phyloP scores from a whole-genome alignment of 2,329 filamentous ascomycete genomes.

The Monilinia aucupariae region DNA sequence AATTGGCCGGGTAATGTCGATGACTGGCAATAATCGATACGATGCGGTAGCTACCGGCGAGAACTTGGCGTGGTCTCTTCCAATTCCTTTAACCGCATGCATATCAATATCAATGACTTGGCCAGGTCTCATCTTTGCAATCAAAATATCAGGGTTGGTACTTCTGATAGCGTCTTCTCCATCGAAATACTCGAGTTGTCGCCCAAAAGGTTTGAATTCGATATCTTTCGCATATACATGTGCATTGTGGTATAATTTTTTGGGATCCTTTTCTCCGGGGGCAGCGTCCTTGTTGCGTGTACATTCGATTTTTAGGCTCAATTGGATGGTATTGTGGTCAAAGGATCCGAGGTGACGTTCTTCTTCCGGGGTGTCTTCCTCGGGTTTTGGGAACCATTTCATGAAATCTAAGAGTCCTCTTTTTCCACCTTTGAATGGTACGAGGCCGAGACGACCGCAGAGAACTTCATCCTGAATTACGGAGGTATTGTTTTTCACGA shows the following conservation, averaged over 20 bases:
- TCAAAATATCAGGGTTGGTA: constrained; percentile 84
- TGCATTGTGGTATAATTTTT: constrained; percentile 78
- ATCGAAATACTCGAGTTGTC: constrained; percentile 63
- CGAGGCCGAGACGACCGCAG: constrained; percentile 79
- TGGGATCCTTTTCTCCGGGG: constrained; percentile 70
- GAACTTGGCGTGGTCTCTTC: constrained; percentile 93
- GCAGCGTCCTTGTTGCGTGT: constrained; percentile 69
- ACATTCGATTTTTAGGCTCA: constrained; percentile 74
- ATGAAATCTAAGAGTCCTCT: constrained; percentile 72
- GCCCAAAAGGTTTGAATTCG: constrained; percentile 68
- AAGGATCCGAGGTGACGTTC: constrained; percentile 49
- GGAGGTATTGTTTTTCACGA: constrained; percentile 92
- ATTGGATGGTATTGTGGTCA: constrained; percentile 83
- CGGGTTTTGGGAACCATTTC: constrained; percentile 72
- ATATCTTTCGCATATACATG: constrained; percentile 78
- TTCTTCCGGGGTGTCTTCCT: constrained; percentile 53
- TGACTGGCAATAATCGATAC: constrained; percentile 85
- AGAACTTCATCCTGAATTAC: constrained; percentile 98
- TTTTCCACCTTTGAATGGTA: constrained; percentile 77
- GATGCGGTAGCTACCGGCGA: constrained; percentile 92
- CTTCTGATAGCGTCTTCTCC: constrained; percentile 65
- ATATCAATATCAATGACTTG: constrained; percentile 82
- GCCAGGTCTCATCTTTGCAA: constrained; percentile 87
- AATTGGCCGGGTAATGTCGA: constrained; percentile 78
- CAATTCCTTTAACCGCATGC: constrained; percentile 93